Evolutionary conservation across 2,329 filamentous ascomycete species (phyloP).

Genomic region (Talaromyces sp.): DNA sequence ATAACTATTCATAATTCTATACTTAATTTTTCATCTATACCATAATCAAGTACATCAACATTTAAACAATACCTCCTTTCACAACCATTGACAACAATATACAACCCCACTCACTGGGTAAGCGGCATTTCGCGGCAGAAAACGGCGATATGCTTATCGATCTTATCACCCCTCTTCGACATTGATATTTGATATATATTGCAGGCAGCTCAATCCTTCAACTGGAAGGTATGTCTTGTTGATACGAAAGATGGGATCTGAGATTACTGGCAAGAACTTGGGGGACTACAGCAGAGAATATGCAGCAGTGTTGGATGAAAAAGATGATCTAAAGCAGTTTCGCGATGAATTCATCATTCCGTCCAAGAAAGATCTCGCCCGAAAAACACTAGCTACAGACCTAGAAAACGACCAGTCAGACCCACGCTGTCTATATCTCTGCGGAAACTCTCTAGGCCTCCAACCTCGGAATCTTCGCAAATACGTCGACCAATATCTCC

Average conservation of each 20-base stretch:
- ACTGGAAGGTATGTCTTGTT: not conserved
- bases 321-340: constrained; percentile 56
- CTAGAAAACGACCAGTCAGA: constrained; percentile 29
- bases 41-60: not conserved
- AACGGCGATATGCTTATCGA: not conserved
- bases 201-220: not conserved
- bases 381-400: constrained; percentile 50
- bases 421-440: constrained; percentile 69
- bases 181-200: not conserved
- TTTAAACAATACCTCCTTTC: not conserved
- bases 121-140: constrained; percentile 2
- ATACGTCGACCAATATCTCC: constrained; percentile 67
- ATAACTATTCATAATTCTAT: not conserved
- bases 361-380: constrained; percentile 65
- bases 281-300: constrained; percentile 33
- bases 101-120: not conserved
- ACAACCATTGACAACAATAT: not conserved
- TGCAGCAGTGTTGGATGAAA: constrained; percentile 51
- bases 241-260: constrained; percentile 23
- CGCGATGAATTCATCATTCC: constrained; percentile 73
- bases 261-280: constrained; percentile 24
- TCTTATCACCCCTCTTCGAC: not conserved
- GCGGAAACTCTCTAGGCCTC: constrained; percentile 82
- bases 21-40: not conserved
- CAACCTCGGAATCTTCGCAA: constrained; percentile 66